Conservation (phyloP, 164 flowering plant species). For the Vitis rotundifolia region DNA sequence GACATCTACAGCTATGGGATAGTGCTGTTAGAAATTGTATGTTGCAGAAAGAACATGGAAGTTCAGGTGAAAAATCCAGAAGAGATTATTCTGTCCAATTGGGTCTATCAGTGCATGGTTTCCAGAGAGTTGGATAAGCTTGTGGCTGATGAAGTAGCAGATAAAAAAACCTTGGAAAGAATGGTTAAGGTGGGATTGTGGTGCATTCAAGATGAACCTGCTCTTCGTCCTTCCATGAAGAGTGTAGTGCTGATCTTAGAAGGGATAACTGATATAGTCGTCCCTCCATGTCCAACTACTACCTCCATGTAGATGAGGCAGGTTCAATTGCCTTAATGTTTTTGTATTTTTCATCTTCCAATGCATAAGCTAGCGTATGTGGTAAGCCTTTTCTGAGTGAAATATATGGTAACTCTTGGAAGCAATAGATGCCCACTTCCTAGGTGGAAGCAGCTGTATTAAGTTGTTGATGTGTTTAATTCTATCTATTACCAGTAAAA, state of each 20-base stretch:
- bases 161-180: constrained; percentile 19
- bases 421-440: no score
- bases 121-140: constrained; percentile 16
- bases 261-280: constrained; percentile 24
- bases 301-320: not conserved
- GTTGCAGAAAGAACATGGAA: constrained; percentile 26
- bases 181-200: constrained; percentile 34
- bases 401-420: no score
- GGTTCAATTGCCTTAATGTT: not conserved
- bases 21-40: constrained; percentile 30
- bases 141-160: constrained; percentile 14
- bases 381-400: no score
- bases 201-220: constrained; percentile 41
- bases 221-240: constrained; percentile 40
- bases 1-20: constrained; percentile 42
- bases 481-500: no score
- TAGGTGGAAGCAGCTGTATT: no score
- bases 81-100: constrained; percentile 18
- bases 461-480: no score
- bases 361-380: no score
- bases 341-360: no score
- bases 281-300: constrained; percentile 27
- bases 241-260: constrained; percentile 40
- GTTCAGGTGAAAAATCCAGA: constrained; percentile 1
- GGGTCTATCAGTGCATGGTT: constrained; percentile 22